Base-by-base conservation (phyloP, 2,329 filamentous ascomycete genomes). In the Colletotrichum abscissum region DNA sequence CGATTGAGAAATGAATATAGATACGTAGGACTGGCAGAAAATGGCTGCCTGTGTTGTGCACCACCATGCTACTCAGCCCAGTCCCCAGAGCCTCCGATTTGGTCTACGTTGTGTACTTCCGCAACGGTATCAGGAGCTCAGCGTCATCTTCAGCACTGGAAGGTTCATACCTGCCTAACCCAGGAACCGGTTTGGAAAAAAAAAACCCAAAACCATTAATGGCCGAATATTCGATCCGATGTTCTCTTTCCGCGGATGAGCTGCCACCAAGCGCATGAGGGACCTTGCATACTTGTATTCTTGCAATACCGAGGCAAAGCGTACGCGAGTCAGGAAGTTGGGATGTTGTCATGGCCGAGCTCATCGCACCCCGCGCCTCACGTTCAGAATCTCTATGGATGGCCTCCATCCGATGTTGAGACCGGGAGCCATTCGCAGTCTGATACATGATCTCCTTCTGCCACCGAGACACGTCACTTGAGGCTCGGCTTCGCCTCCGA, bases 391-490 rank as follows among this genome's bases (percentile, higher is more conserved):
- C 16, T 28, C 28, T 35, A 63, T 58, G 19, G 19, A 46, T 11
- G 55, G 60, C 46, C 46, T 65, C 33, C 67, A 35, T 70, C 67
- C 22, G 55, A 73, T 64, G 24, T 70, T 56, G 54, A 42, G 38
- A n/a, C 55, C 60, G 46, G 22, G 60, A 65, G 28, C 60, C 70
- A 55, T 65, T 24, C 46, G 33, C n/a, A 3, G n/a, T 9, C 38
- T 57, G 67, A 56, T 56, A 64, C 65, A 62, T 63, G 54, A 64
- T 59, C 24, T 16, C 24, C 38, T 42, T 63, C 30, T 42, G 57
- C 30, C 52, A 12, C 65, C 54, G n/a, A 62, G 14, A 72, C 58
- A 69, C 70, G 67, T 70, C 67, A 56, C 38, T 65, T 12, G 67
- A 55, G 66, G 67, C 67, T 65, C 70, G 55, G 67, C 54, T 59